Conservation (phyloP, 495 filamentous ascomycete genomes). For the Glutinoglossum americanum region DNA sequence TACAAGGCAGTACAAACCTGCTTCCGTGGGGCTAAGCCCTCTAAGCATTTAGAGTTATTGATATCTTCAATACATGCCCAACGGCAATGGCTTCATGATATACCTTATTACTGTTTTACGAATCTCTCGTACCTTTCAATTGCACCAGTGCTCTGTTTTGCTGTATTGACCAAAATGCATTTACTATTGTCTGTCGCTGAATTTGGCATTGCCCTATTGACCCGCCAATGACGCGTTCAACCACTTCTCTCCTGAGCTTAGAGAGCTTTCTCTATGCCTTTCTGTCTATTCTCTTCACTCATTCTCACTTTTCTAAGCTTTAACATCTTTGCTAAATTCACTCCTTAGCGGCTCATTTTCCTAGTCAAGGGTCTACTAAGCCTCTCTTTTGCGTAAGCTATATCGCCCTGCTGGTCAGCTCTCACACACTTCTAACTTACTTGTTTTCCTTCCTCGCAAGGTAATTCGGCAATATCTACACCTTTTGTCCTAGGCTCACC, state of each 20-base stretch:
- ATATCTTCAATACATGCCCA: too few species aligned
- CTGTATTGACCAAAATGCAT: background rate
- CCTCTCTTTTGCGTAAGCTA: background rate
- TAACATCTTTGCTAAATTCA: background rate
- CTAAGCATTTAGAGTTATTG: too few species aligned
- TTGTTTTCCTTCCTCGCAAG: background rate
- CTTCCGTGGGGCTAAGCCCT: too few species aligned
- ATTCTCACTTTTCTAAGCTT: background rate
- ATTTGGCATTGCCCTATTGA: background rate
- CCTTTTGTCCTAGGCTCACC: background rate
- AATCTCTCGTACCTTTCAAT: too few species aligned
- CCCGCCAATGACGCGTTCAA: background rate
- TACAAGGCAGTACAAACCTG: too few species aligned
- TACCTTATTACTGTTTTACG: too few species aligned
- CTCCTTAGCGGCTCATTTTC: background rate
- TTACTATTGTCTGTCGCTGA: background rate
- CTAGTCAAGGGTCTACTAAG: background rate
- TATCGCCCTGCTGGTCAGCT: background rate
- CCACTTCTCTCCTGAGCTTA: background rate
- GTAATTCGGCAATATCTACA: background rate
- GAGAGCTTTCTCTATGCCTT: background rate
- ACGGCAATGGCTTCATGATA: too few species aligned
- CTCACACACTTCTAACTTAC: background rate
- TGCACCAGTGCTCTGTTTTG: too few species aligned
- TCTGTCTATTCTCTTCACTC: background rate